These are phyloP conservation scores for Exserohilum turcica DNA, from an alignment of 2,329 filamentous ascomycete genomes.

Conservation along the genomic window DNA sequence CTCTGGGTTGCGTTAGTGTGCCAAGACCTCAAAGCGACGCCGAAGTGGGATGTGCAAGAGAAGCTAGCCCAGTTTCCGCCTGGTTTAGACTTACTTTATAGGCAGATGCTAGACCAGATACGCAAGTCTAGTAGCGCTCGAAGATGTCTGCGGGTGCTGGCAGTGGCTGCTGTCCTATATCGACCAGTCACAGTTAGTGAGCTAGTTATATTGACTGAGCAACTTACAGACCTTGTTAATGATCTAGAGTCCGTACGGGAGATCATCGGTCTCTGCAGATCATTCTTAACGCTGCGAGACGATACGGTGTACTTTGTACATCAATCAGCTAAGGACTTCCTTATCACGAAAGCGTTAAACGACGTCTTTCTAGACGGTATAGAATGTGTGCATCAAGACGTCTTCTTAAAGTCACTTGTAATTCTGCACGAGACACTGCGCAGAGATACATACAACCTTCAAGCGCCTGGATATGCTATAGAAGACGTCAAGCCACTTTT, in stretches of 20 bases:
- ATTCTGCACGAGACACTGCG: too few relatives aligned
- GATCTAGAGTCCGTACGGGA: too few relatives aligned
- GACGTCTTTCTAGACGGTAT: constrained; percentile 14
- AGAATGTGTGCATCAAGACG: neutral
- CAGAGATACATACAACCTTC: neutral
- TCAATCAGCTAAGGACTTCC: constrained; percentile 53
- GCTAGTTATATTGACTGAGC: constrained; percentile 29
- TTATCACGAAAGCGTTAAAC: constrained; percentile 22
- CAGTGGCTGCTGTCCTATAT: constrained; percentile 15
- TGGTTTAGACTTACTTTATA: neutral
- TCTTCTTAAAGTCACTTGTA: too few relatives aligned
- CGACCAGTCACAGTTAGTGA: constrained; percentile 49
- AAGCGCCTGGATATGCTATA: neutral
- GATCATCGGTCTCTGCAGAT: too few relatives aligned
- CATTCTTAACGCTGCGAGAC: too few relatives aligned
- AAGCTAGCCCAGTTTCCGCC: neutral
- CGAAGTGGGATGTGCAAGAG: too few relatives aligned
- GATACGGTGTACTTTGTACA: constrained; percentile 44
- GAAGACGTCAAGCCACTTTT: neutral
- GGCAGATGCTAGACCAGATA: neutral
- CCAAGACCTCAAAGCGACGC: neutral
- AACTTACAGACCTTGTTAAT: constrained; percentile 6
- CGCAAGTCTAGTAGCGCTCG: constrained; percentile 3
- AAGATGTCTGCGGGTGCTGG: constrained; percentile 47
- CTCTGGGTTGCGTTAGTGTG: neutral